phyloP scores from a whole-genome alignment of 768 basidiomycete species.

The Boletus subparvulus region DNA sequence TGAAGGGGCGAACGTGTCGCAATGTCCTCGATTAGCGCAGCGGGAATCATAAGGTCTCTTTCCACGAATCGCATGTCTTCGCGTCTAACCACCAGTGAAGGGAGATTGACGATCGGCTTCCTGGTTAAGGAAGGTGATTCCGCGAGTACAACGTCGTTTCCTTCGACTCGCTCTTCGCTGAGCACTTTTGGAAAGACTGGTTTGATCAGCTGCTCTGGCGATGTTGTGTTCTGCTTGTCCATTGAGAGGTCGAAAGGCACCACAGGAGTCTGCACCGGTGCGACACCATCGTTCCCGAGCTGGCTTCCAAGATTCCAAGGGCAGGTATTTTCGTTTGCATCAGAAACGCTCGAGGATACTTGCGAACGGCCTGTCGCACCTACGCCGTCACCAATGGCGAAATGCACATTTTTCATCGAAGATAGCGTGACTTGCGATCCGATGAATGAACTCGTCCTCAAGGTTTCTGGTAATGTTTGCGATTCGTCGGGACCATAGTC shows the following conservation, averaged over 20 bases:
- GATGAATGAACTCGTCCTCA: neutral
- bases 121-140: neutral
- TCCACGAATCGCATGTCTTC: neutral
- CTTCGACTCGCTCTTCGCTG: neutral
- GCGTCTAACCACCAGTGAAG: neutral
- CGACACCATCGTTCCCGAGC: neutral
- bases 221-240: neutral
- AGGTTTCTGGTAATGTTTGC: neutral
- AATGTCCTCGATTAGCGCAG: conserved; percentile 3
- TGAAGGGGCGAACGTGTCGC: conserved; percentile 15
- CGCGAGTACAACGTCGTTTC: neutral
- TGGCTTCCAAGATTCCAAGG: neutral
- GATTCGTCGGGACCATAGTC: neutral
- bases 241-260: neutral
- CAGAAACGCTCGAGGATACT: neutral
- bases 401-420: neutral
- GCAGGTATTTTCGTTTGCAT: neutral
- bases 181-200: neutral
- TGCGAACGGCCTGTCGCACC: neutral
- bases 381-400: neutral
- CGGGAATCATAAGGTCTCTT: neutral
- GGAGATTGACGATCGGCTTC: conserved; percentile 15
- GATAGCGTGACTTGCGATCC: neutral
- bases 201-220: neutral
- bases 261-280: neutral